Percentiles rank a stretch among this genome's conserved stretches.
These are phyloP conservation scores for Chlamydomonas schloesseri DNA, from an alignment of 139 green algal genomes.

Conservation along the genomic window DNA sequence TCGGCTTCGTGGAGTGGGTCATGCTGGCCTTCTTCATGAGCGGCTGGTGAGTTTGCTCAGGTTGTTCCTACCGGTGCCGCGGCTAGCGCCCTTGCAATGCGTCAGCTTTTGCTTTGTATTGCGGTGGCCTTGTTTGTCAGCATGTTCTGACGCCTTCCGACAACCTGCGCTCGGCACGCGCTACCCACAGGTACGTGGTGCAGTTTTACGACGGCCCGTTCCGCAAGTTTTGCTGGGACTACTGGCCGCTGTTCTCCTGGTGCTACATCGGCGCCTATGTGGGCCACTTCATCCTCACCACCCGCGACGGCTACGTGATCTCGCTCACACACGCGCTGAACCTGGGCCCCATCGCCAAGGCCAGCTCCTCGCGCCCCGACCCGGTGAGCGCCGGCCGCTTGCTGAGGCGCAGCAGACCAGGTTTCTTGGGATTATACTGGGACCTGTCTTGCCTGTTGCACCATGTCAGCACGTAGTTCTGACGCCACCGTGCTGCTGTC, in stretches of 20 bases:
- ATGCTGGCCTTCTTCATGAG: conserved; percentile 48
- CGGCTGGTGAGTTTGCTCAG: conserved; percentile 21
- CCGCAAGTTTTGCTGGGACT: conserved; percentile 28
- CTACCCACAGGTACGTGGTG: conserved; percentile 39
- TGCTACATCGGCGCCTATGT: conserved; percentile 31
- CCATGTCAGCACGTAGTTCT: no score
- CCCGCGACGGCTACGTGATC: conserved; percentile 42
- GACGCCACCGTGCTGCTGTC: no score
- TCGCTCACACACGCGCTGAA: conserved; percentile 49
- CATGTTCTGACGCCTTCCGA: no score
- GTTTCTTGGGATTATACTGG: no score
- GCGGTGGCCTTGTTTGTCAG: no score
- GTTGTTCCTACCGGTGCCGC: no score
- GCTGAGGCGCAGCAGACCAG: no score
- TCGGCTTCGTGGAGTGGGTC: conserved; percentile 60
- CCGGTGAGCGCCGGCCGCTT: background rate
- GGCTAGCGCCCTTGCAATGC: no score
- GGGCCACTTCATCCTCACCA: conserved; percentile 53
- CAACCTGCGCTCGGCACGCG: background rate
- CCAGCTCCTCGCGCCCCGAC: conserved; percentile 41
- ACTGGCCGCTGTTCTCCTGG: conserved; percentile 30
- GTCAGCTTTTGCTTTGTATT: no score
- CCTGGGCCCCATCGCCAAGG: conserved; percentile 35
- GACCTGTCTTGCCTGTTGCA: no score
- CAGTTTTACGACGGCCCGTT: conserved; percentile 42